Conservation (phyloP, 768 basidiomycete genomes). For the Kwoniella dendrophila region DNA sequence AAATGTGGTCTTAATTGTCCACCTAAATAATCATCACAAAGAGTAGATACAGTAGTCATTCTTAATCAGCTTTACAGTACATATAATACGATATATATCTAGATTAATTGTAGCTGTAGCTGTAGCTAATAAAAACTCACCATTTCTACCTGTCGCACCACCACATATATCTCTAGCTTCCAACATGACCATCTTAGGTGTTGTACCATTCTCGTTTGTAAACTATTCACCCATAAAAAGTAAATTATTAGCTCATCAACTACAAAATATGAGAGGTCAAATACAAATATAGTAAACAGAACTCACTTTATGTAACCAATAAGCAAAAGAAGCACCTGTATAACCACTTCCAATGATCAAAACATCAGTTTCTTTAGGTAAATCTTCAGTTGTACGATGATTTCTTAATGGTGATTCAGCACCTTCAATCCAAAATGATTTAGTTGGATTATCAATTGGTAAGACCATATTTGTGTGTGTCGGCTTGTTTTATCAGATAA, state of each 20-base stretch:
- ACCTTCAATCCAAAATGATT: slow-evolving; percentile 38
- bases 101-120: neutral
- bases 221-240: slow-evolving; percentile 10
- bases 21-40: slow-evolving; percentile 14
- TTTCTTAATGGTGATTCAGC: slow-evolving; percentile 26
- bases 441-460: slow-evolving; percentile 28
- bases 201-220: slow-evolving; percentile 16
- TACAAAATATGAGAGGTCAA: neutral
- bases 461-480: slow-evolving; percentile 29
- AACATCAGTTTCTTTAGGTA: slow-evolving; percentile 26
- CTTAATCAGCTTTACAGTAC: neutral
- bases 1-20: slow-evolving; percentile 32
- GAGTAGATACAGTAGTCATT: neutral
- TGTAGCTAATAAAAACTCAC: slow-evolving; percentile 11
- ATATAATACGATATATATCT: neutral
- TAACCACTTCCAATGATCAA: slow-evolving; percentile 36
- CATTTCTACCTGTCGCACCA: slow-evolving; percentile 40
- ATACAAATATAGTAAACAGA: no score
- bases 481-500: neutral
- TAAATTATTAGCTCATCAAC: neutral
- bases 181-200: slow-evolving; percentile 30
- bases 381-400: slow-evolving; percentile 22
- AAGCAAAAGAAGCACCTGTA: slow-evolving; percentile 26
- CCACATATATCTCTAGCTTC: slow-evolving; percentile 37
- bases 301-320: slow-evolving; percentile 32